Evolutionary conservation across 1,284 basidiomycete species (phyloP).

Genomic region (Irpex lacteus): DNA sequence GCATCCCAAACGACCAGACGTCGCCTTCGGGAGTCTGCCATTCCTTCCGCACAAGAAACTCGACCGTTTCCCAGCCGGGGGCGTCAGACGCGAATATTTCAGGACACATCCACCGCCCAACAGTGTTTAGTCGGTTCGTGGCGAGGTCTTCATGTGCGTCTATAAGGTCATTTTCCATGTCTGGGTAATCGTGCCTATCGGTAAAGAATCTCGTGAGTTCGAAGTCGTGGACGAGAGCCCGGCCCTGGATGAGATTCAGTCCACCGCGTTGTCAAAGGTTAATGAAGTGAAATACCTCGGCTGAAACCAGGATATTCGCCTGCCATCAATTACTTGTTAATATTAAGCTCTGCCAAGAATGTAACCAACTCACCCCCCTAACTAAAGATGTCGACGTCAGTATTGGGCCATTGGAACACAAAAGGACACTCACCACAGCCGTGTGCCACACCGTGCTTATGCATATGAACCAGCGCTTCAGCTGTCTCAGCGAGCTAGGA

Average conservation of each 20-base stretch:
- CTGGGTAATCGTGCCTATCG: constrained; percentile 27
- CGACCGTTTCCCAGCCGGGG: no score
- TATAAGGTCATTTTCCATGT: no score
- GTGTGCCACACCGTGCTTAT: neutral
- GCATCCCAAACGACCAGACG: constrained; percentile 57
- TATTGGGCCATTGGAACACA: neutral
- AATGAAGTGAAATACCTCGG: neutral
- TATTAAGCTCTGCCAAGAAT: neutral
- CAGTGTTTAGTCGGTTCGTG: neutral
- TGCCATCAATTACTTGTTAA: neutral
- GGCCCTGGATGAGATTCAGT: constrained; percentile 31
- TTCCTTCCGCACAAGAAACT: no score
- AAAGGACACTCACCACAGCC: neutral
- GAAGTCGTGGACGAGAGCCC: constrained; percentile 57
- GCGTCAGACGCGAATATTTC: no score
- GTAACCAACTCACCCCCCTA: constrained; percentile 35
- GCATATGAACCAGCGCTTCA: constrained; percentile 1
- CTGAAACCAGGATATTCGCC: neutral
- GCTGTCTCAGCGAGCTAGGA: neutral
- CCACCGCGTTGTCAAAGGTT: neutral
- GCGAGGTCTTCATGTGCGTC: no score
- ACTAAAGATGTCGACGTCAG: neutral
- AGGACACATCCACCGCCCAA: no score
- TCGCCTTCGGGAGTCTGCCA: constrained; percentile 37
- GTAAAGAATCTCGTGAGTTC: constrained; percentile 58